A percentile compares a stretch with the other conserved stretches of the same genome.
These are phyloP conservation scores for Penicillium roqueforti DNA, from an alignment of 495 filamentous ascomycete genomes.

Conservation along the genomic window DNA sequence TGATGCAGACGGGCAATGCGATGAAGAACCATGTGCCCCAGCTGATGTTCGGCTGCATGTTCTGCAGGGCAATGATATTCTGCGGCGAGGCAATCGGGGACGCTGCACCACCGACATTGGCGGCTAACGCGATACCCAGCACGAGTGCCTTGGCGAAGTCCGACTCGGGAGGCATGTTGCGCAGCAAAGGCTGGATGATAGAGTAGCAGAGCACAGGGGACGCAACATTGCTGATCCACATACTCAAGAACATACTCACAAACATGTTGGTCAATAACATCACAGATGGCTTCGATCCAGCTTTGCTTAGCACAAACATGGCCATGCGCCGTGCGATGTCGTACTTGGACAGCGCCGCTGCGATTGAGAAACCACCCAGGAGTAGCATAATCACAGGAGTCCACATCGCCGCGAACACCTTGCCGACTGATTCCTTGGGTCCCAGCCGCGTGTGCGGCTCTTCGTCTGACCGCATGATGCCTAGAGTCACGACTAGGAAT, in stretches of 20 bases:
- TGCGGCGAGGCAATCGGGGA: conserved; percentile 96
- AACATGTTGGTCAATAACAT: conserved; percentile 97
- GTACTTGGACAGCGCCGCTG: conserved; percentile 92
- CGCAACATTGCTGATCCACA: conserved; percentile 99
- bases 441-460: conserved; percentile 65
- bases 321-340: conserved; percentile 96
- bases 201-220: conserved; percentile 98
- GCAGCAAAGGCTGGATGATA: conserved; percentile 83
- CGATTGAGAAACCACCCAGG: conserved; percentile 92
- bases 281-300: conserved; percentile 79
- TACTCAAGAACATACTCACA: conserved; percentile 93
- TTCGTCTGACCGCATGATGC: conserved; percentile 73
- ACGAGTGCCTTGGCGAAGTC: conserved; percentile 93
- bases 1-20: conserved; percentile 84
- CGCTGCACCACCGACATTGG: conserved; percentile 93
- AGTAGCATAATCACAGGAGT: conserved; percentile 98
- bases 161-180: conserved; percentile 85
- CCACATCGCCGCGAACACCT: conserved; percentile 95
- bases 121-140: conserved; percentile 90
- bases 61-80: conserved; percentile 92
- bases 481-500: conserved; percentile 83
- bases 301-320: conserved; percentile 94
- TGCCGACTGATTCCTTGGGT: conserved; percentile 69
- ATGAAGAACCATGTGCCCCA: conserved; percentile 98
- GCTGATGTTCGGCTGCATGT: conserved; percentile 84